Evolutionary conservation across 106 monocot genomes (phyloP).

Genomic region (Acorus gramineus): DNA sequence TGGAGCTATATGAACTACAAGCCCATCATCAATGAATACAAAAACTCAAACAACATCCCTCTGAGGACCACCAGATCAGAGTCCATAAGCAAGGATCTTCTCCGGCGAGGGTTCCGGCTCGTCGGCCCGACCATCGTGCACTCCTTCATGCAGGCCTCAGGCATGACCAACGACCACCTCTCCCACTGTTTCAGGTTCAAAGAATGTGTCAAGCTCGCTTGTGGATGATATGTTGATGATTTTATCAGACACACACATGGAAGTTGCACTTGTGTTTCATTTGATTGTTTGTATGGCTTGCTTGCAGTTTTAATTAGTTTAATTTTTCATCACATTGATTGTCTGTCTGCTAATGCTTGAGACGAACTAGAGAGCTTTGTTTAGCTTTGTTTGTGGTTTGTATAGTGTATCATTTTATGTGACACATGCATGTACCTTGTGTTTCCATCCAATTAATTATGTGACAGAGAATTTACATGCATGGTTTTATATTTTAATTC

Average conservation of each 20-base stretch:
- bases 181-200: slow-evolving; percentile 50
- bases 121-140: slow-evolving; percentile 76
- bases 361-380: too few relatives aligned
- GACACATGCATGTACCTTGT: too few relatives aligned
- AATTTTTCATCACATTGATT: too few relatives aligned
- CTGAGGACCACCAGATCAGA: slow-evolving; percentile 69
- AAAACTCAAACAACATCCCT: slow-evolving; percentile 40
- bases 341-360: too few relatives aligned
- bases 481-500: too few relatives aligned
- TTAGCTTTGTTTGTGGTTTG: too few relatives aligned
- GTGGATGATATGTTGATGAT: too few relatives aligned
- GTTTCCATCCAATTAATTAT: too few relatives aligned
- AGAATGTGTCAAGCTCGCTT: slow-evolving; percentile 44
- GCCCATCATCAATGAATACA: slow-evolving; percentile 46
- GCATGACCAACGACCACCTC: slow-evolving; percentile 77
- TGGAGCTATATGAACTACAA: slow-evolving; percentile 80
- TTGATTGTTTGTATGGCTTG: slow-evolving; percentile 5
- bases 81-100: slow-evolving; percentile 76
- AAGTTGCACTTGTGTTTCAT: slow-evolving; percentile 1
- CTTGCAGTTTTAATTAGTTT: too few relatives aligned
- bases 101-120: slow-evolving; percentile 63
- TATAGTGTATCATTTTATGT: too few relatives aligned
- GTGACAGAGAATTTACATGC: too few relatives aligned
- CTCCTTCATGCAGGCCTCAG: slow-evolving; percentile 88
- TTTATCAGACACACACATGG: slow-evolving; percentile 42